Base-by-base conservation (phyloP, 2,329 filamentous ascomycete genomes). In the Rhynchosporium agropyri region DNA sequence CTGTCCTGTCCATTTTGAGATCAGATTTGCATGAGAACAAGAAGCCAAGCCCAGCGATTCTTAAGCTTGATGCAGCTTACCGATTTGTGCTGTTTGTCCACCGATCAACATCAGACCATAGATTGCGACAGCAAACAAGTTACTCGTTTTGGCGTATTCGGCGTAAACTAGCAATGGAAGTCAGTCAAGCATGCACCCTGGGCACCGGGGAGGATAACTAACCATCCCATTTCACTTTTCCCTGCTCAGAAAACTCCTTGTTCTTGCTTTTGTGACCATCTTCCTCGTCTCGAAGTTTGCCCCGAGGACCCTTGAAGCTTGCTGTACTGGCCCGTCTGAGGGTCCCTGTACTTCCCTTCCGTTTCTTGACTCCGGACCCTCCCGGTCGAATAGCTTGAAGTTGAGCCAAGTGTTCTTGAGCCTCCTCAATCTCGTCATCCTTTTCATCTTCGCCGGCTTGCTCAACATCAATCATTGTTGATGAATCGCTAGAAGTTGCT, bases 131-230 rank as follows among this genome's bases (percentile, higher is more conserved):
- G 95, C 96, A 62, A 85, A 80, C 15, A 97, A 77, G 75, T 98
- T 97, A 80, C 91, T 97, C 63, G 92, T 92, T 78, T 92, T 97
- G 62, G 95, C 96, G 73, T 99, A 99, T 77, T 97, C 93, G 20
- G 82, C 81, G 74, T 99, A 99, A 33, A 99, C 94, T 72, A 65
- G 57, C 71, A 62, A 40, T 65, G 31, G 5, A 46, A 8, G 62
- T 72, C 53, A 72, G 70, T 60, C 53, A 68, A 60, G 43, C 50
- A 61, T 60, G 61, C 6, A 46, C 48, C 46, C 50, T 43, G 45
- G 58, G 48, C 43, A 58, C 46, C 26, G 54, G 60, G 42, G 13
- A 36, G 3, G 9, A 10, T 5, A 26, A 70, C 77, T 51, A 73
- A 80, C 78, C 77, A 68, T 88, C 84, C 93, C 95, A 98, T 77